A percentile compares a stretch with the other conserved stretches of the same genome.
Conservation (phyloP, 352 stramenopile species). For the Phytophthora fragariae region DNA sequence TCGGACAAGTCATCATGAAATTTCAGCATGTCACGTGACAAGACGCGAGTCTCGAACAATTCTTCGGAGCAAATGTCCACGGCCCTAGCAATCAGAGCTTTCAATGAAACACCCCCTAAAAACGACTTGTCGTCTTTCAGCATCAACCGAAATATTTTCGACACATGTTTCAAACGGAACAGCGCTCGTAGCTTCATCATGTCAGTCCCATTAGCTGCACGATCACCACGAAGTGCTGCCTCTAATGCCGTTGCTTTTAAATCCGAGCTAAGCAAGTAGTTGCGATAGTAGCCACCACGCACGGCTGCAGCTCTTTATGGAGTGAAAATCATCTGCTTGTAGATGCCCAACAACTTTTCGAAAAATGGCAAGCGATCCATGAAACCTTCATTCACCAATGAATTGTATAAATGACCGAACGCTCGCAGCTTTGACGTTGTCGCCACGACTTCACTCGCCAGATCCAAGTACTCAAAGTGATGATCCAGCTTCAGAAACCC, state of each 20-base stretch:
- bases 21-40: constrained; percentile 43
- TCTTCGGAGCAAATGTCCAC: constrained; percentile 28
- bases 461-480: constrained; percentile 27
- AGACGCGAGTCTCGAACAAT: constrained; percentile 31
- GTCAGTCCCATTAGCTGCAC: background rate
- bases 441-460: constrained; percentile 16
- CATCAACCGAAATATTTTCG: constrained; percentile 11
- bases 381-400: constrained; percentile 24
- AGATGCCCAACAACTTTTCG: constrained; percentile 30
- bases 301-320: constrained; percentile 30
- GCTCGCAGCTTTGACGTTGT: constrained; percentile 23
- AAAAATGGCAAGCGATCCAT: constrained; percentile 30
- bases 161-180: background rate
- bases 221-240: constrained; percentile 16
- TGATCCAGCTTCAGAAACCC: constrained; percentile 34
- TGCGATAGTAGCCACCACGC: constrained; percentile 27
- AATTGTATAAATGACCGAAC: constrained; percentile 43
- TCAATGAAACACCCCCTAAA: constrained; percentile 17
- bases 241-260: constrained; percentile 14
- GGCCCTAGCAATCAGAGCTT: constrained; percentile 20
- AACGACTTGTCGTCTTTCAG: constrained; percentile 32
- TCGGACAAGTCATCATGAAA: constrained; percentile 41
- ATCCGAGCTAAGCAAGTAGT: constrained; percentile 22
- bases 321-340: constrained; percentile 35
- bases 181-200: constrained; percentile 15